These are phyloP conservation scores for Priceomyces fermenticarens DNA, from an alignment of 805 yeast genomes.

Conservation along the genomic window DNA sequence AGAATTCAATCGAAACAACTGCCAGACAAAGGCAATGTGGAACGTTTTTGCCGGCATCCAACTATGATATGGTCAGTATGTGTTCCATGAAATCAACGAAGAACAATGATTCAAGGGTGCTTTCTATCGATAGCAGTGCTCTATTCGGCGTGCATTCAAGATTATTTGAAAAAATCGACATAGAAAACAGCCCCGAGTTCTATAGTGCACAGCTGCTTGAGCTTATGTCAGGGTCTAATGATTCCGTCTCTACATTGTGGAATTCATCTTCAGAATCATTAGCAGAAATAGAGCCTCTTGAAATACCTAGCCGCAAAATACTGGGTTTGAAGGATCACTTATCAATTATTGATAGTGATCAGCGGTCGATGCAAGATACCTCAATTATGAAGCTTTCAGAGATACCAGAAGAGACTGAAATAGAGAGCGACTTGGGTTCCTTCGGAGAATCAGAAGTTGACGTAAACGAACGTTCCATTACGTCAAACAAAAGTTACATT, in stretches of 20 bases:
- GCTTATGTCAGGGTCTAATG: constrained; percentile 13
- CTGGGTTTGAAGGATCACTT: too few species aligned
- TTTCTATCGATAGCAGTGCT: constrained; percentile 54
- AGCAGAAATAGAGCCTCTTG: constrained; percentile 1
- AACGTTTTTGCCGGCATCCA: constrained; percentile 59
- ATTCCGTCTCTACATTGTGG: constrained; percentile 17
- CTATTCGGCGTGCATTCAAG: constrained; percentile 56
- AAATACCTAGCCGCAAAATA: background rate
- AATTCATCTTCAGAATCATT: constrained; percentile 10
- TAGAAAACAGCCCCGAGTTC: constrained; percentile 19
- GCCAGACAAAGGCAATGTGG: constrained; percentile 54
- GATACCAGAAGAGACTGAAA: background rate
- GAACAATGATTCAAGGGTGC: constrained; percentile 33
- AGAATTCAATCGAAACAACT: constrained; percentile 27
- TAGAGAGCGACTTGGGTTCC: background rate
- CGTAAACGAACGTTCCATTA: background rate
- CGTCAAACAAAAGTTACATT: background rate
- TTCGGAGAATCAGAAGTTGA: background rate
- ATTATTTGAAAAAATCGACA: constrained; percentile 29
- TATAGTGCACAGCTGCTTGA: constrained; percentile 28
- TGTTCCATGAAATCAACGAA: constrained; percentile 26
- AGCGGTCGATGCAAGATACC: too few species aligned
- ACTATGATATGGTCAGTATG: constrained; percentile 46
- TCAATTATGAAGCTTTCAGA: background rate
- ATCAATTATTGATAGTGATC: too few species aligned